A percentile compares a stretch with the other conserved stretches of the same genome.
These are phyloP conservation scores for Malus sieversii DNA, from an alignment of 306 rosid genomes.

Conservation along the genomic window DNA sequence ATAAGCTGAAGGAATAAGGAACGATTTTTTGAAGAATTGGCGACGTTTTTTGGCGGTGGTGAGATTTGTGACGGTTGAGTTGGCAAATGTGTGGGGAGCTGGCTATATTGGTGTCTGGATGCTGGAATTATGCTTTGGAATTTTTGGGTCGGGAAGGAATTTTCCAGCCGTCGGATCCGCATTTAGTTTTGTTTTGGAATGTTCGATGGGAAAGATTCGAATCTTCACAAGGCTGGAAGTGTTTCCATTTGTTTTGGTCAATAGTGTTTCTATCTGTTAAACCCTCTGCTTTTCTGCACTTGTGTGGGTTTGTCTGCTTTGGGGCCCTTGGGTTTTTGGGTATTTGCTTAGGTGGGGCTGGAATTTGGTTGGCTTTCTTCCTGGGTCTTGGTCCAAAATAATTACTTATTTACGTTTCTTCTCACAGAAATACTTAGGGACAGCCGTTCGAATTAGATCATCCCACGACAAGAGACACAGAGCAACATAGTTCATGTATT, in stretches of 20 bases:
- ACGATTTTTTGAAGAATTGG: background rate
- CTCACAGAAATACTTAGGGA: no score
- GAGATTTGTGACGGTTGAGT: slow-evolving; percentile 1
- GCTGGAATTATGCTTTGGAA: slow-evolving; percentile 33
- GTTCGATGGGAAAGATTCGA: slow-evolving; percentile 63
- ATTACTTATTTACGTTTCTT: background rate
- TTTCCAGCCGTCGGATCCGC: slow-evolving; percentile 41
- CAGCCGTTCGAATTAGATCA: no score
- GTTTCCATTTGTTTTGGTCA: background rate
- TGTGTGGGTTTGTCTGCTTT: background rate
- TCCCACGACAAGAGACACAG: no score
- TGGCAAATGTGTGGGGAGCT: slow-evolving; percentile 19
- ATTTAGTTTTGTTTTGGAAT: slow-evolving; percentile 32
- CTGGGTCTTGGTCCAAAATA: background rate
- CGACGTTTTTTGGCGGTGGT: background rate
- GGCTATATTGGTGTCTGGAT: slow-evolving; percentile 14
- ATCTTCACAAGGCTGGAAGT: slow-evolving; percentile 24
- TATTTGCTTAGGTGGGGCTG: background rate
- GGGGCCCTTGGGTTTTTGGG: slow-evolving; percentile 3
- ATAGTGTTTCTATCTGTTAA: no score
- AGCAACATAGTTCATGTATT: background rate
- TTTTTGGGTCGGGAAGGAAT: background rate
- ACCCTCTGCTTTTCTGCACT: background rate
- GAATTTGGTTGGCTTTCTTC: background rate
- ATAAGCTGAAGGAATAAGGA: background rate